phyloP scores from a whole-genome alignment of 176 grass and related monocot species.

The Musa beccarii region DNA sequence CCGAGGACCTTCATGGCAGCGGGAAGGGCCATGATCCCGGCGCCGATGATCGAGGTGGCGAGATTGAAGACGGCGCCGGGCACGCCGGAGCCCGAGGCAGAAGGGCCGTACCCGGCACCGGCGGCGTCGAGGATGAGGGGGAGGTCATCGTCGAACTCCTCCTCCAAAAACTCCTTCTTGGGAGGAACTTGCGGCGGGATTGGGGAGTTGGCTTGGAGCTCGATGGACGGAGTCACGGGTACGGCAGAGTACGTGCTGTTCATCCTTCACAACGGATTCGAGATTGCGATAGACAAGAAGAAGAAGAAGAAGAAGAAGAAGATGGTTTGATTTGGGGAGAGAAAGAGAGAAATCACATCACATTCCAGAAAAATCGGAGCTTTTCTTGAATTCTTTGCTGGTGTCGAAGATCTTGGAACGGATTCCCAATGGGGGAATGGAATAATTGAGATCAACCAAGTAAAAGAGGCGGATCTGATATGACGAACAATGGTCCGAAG shows the following conservation, averaged over 20 bases:
- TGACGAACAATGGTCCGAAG: neutral
- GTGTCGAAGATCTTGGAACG: neutral
- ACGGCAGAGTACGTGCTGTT: slow-evolving; percentile 37
- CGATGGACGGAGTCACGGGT: slow-evolving; percentile 46
- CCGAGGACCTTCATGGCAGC: slow-evolving; percentile 99
- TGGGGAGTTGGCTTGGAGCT: slow-evolving; percentile 42
- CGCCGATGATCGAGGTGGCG: slow-evolving; percentile 90
- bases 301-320: neutral
- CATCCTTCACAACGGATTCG: neutral
- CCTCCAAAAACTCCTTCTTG: slow-evolving; percentile 32
- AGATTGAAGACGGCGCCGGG: slow-evolving; percentile 83
- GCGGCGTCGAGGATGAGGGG: slow-evolving; percentile 57
- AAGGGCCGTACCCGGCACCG: neutral
- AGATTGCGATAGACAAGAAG: neutral
- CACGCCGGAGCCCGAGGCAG: slow-evolving; percentile 40
- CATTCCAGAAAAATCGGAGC: neutral
- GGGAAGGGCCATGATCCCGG: slow-evolving; percentile 94
- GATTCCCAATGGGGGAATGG: neutral
- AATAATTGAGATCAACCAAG: neutral
- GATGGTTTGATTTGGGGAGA: neutral
- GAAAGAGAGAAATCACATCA: neutral
- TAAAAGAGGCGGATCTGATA: neutral
- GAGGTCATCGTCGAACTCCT: slow-evolving; percentile 50
- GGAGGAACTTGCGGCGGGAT: neutral
- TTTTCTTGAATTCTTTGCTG: neutral